Percentiles rank a stretch among this genome's conserved stretches.
Conservation (phyloP, 2,329 filamentous ascomycete species). For the Aureobasidium sp. region DNA sequence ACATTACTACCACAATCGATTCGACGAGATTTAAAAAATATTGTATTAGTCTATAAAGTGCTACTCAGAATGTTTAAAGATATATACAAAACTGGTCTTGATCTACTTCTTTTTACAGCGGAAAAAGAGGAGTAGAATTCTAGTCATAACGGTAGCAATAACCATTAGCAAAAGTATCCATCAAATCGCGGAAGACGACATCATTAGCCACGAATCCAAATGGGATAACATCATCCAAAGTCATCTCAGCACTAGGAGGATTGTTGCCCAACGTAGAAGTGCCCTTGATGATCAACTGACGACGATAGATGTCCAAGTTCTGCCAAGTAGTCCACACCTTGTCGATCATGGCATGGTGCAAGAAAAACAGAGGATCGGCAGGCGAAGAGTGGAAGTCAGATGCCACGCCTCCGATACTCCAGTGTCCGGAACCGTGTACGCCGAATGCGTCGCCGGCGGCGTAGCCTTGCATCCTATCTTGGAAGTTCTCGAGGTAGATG, state of each 20-base stretch:
- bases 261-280: conserved; percentile 40
- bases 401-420: conserved; percentile 40
- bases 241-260: conserved; percentile 39
- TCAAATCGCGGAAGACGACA: conserved; percentile 25
- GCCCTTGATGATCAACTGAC: conserved; percentile 36
- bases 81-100: no score
- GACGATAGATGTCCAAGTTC: conserved; percentile 35
- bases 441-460: conserved; percentile 26
- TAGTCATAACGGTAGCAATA: conserved; percentile 31
- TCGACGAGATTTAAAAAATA: neutral
- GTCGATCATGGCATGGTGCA: conserved; percentile 42
- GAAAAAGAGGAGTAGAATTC: neutral
- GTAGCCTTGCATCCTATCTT: conserved; percentile 27
- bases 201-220: conserved; percentile 27
- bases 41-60: neutral
- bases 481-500: conserved; percentile 25
- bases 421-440: conserved; percentile 44
- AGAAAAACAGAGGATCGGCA: conserved; percentile 43
- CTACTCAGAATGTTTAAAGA: neutral
- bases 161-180: conserved; percentile 28
- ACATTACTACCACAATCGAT: no score
- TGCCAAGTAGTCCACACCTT: conserved; percentile 47
- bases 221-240: conserved; percentile 37
- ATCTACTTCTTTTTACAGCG: neutral
- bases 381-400: conserved; percentile 41